These are phyloP conservation scores for Suhomyces tanzawaensis DNA, from an alignment of 805 yeast species.

Conservation along the genomic window DNA sequence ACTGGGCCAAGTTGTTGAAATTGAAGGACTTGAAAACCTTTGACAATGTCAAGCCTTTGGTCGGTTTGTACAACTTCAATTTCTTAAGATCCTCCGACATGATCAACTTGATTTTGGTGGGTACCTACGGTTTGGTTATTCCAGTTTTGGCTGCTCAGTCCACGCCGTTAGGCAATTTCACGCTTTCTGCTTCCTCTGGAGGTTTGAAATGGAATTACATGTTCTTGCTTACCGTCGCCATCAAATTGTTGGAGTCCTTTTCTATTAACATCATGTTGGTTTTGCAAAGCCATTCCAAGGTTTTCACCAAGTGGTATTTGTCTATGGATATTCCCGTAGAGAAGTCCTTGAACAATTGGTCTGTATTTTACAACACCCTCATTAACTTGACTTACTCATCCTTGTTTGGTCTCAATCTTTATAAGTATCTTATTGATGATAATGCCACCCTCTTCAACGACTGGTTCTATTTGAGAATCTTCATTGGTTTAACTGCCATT, in stretches of 20 bases:
- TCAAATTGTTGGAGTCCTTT: slow-evolving; percentile 51
- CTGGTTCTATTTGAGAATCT: slow-evolving; percentile 51
- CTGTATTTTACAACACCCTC: slow-evolving; percentile 54
- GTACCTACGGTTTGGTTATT: slow-evolving; percentile 40
- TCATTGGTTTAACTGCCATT: slow-evolving; percentile 56
- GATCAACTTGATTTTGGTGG: slow-evolving; percentile 43
- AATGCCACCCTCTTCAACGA: slow-evolving; percentile 22
- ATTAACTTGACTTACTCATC: slow-evolving; percentile 55
- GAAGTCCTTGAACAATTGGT: slow-evolving; percentile 72
- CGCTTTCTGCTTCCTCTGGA: slow-evolving; percentile 3
- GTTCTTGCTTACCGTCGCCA: slow-evolving; percentile 40
- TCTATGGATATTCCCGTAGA: slow-evolving; percentile 62
- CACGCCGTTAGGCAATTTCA: slow-evolving; percentile 22
- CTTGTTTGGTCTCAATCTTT: slow-evolving; percentile 43
- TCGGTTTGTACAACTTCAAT: slow-evolving; percentile 62
- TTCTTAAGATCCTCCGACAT: slow-evolving; percentile 63
- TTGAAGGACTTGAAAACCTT: slow-evolving; percentile 48
- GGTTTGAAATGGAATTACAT: slow-evolving; percentile 21
- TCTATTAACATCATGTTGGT: slow-evolving; percentile 51
- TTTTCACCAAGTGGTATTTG: slow-evolving; percentile 63
- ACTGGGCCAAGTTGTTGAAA: slow-evolving; percentile 38
- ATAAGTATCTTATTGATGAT: slow-evolving; percentile 18
- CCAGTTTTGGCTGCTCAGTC: slow-evolving; percentile 36
- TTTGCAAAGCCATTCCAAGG: slow-evolving; percentile 57
- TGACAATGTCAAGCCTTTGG: slow-evolving; percentile 48